phyloP scores from a whole-genome alignment of 2,329 filamentous ascomycete species.

The Paraphoma chrysanthemicola region DNA sequence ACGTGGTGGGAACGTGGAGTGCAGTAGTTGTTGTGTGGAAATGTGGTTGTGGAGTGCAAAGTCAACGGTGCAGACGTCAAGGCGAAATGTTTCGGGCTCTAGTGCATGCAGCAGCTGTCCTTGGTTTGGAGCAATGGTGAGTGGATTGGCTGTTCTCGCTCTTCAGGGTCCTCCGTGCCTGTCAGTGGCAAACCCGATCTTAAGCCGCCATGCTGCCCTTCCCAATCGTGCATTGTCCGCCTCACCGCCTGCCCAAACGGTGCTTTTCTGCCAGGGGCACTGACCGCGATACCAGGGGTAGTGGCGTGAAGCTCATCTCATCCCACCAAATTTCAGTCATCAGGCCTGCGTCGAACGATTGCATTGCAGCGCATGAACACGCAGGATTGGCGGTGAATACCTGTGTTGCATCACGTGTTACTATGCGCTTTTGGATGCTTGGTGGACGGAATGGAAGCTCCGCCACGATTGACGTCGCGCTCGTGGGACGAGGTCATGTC shows the following conservation, averaged over 20 bases:
- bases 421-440: too few relatives aligned
- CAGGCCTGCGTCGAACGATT: not conserved
- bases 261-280: slow-evolving; percentile 33
- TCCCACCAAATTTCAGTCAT: not conserved
- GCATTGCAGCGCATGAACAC: not conserved
- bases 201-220: slow-evolving; percentile 21
- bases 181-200: slow-evolving; percentile 32
- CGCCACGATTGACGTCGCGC: not conserved
- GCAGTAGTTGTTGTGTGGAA: too few relatives aligned
- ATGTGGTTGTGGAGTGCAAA: not conserved
- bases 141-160: too few relatives aligned
- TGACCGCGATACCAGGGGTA: slow-evolving; percentile 7
- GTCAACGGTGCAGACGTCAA: not conserved
- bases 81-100: not conserved
- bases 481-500: not conserved
- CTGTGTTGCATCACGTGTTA: too few relatives aligned
- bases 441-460: not conserved
- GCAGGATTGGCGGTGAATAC: not conserved
- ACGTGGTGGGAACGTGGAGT: not conserved
- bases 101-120: not conserved
- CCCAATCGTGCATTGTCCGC: slow-evolving; percentile 18
- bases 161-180: not conserved
- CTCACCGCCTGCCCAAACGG: slow-evolving; percentile 11
- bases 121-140: not conserved
- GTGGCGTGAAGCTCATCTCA: slow-evolving; percentile 44